These are phyloP conservation scores for Trypanosomatidae sp. DNA, from an alignment of 208 protist species.

Conservation along the genomic window DNA sequence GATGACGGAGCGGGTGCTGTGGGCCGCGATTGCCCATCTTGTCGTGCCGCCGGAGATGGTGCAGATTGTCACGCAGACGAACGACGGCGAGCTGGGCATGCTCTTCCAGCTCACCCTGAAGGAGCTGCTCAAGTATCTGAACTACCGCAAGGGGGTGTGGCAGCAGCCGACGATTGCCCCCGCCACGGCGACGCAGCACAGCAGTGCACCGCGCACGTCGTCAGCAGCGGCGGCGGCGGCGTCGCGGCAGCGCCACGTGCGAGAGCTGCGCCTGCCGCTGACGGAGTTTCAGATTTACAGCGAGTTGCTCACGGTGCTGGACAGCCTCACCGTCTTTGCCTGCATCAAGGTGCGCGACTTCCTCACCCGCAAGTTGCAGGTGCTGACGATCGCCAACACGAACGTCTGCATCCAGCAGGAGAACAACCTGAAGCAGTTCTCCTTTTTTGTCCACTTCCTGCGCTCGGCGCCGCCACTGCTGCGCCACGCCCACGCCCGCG, in stretches of 20 bases:
- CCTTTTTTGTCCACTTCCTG: slow-evolving; percentile 81
- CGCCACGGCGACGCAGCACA: not conserved
- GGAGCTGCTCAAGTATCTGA: slow-evolving; percentile 59
- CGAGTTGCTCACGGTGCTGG: slow-evolving; percentile 57
- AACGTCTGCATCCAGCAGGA: slow-evolving; percentile 88
- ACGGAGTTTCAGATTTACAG: slow-evolving; percentile 52
- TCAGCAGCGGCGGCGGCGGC: not conserved
- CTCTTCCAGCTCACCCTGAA: slow-evolving; percentile 62
- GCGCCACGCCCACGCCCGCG: slow-evolving; percentile 33
- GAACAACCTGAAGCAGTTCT: slow-evolving; percentile 59
- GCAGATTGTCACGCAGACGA: slow-evolving; percentile 68
- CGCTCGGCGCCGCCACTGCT: slow-evolving; percentile 49
- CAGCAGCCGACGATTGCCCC: slow-evolving; percentile 3
- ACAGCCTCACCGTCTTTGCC: slow-evolving; percentile 70
- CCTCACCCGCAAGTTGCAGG: slow-evolving; percentile 61
- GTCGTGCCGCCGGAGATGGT: slow-evolving; percentile 81
- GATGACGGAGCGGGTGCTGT: slow-evolving; percentile 55
- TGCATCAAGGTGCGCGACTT: slow-evolving; percentile 81
- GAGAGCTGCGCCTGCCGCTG: slow-evolving; percentile 44
- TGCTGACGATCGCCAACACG: slow-evolving; percentile 68
- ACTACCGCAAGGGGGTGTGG: slow-evolving; percentile 52
- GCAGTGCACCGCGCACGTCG: not conserved
- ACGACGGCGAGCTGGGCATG: slow-evolving; percentile 66
- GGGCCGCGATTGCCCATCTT: slow-evolving; percentile 49
- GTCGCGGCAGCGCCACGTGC: not conserved